A percentile compares a stretch with the other conserved stretches of the same genome.
phyloP scores from a whole-genome alignment of 1,139 yeast species.

The Suhomyces terraborum region DNA sequence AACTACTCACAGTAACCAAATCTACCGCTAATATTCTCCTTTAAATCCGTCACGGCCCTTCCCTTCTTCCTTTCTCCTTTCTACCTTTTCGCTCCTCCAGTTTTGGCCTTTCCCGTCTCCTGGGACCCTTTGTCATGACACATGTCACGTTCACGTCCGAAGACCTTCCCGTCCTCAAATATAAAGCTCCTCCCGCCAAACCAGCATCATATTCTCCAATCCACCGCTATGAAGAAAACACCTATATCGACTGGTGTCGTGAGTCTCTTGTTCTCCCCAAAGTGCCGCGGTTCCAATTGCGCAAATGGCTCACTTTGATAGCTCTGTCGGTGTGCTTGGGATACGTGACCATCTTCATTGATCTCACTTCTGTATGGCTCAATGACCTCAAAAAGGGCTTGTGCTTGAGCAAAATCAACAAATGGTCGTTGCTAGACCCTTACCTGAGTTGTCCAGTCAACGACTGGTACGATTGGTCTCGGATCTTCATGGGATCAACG shows the following conservation, averaged over 20 bases:
- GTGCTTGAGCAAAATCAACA: conserved; percentile 39
- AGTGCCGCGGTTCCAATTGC: conserved; percentile 19
- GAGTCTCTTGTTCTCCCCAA: conserved; percentile 17
- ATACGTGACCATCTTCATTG: conserved; percentile 57
- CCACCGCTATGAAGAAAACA: conserved; percentile 30
- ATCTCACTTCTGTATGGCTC: conserved; percentile 62
- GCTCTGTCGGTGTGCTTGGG: conserved; percentile 61
- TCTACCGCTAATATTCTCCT: too few species aligned
- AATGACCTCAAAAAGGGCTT: conserved; percentile 59
- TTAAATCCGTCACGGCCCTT: neutral
- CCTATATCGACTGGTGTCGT: conserved; percentile 38
- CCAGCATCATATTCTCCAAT: conserved; percentile 3
- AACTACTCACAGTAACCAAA: too few species aligned
- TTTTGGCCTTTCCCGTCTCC: too few species aligned
- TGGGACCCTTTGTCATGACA: neutral
- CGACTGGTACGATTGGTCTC: conserved; percentile 47
- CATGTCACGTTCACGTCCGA: conserved; percentile 2
- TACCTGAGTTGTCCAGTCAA: conserved; percentile 49
- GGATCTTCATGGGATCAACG: conserved; percentile 28
- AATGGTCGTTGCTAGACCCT: conserved; percentile 48
- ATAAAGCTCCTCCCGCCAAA: conserved; percentile 3
- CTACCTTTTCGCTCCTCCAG: too few species aligned
- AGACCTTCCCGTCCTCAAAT: conserved; percentile 12
- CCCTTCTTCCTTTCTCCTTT: too few species aligned
- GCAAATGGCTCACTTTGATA: conserved; percentile 64